These are phyloP conservation scores for Aspergillus sclerotiicarbonarius DNA, from an alignment of 495 filamentous ascomycete species.

Conservation along the genomic window DNA sequence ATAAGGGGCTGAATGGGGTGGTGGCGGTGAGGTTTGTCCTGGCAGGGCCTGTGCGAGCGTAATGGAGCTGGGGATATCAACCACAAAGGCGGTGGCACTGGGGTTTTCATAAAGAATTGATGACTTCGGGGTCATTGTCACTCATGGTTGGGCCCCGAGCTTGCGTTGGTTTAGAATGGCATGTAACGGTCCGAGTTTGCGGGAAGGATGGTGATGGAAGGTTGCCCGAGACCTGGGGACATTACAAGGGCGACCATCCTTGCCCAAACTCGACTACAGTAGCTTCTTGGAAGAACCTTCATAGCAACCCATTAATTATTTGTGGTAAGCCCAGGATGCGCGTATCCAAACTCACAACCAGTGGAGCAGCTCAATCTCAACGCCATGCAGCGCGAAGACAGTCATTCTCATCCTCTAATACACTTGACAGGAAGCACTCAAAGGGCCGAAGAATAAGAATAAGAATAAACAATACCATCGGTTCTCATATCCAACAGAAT, in stretches of 20 bases:
- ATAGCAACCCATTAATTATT: neutral
- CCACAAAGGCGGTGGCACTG: constrained; percentile 43
- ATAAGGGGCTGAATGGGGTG: neutral
- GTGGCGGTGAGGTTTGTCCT: constrained; percentile 7
- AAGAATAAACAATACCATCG: constrained; percentile 19
- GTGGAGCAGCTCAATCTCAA: neutral
- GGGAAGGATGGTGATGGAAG: neutral
- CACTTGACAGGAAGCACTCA: neutral
- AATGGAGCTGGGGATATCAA: constrained; percentile 68
- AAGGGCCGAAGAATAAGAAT: constrained; percentile 2
- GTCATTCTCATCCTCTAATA: constrained; percentile 2
- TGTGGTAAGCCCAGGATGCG: neutral
- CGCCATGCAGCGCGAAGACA: neutral
- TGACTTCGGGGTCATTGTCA: constrained; percentile 11
- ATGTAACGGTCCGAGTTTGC: neutral
- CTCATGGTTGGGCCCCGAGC: neutral
- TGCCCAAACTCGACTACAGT: neutral
- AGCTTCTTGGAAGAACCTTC: neutral
- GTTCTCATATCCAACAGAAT: constrained; percentile 22
- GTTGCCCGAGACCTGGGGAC: neutral
- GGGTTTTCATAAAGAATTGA: constrained; percentile 53
- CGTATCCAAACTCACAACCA: neutral
- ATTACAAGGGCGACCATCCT: neutral
- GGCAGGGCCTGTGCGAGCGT: constrained; percentile 32
- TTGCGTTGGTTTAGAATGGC: neutral